Evolutionary conservation across 371 early-diverging fungal genomes (phyloP).

Genomic region (Mucor indicus): DNA sequence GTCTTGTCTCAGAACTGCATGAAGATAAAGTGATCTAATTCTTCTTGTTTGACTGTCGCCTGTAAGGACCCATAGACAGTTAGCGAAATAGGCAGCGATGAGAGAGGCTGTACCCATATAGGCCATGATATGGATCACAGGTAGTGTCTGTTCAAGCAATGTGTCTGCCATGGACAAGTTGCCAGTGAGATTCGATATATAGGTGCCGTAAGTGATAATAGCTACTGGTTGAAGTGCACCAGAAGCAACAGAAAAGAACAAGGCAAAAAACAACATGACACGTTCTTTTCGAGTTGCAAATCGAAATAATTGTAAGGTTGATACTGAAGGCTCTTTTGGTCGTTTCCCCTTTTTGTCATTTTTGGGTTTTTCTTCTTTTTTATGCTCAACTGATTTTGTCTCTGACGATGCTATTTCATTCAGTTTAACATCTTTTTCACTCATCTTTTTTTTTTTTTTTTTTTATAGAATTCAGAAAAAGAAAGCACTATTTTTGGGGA

Average conservation of each 20-base stretch:
- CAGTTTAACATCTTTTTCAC: too few relatives aligned
- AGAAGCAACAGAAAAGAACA: slow-evolving; percentile 16
- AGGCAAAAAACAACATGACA: slow-evolving; percentile 18
- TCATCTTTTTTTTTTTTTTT: too few relatives aligned
- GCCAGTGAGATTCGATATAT: slow-evolving; percentile 9
- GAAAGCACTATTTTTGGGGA: too few relatives aligned
- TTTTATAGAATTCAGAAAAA: too few relatives aligned
- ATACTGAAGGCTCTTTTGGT: slow-evolving; percentile 16
- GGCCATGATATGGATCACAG: slow-evolving; percentile 25
- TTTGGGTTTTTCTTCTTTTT: too few relatives aligned
- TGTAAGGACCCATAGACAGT: slow-evolving; percentile 24
- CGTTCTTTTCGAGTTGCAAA: slow-evolving; percentile 19
- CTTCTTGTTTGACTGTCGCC: too few relatives aligned
- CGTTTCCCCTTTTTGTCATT: background rate
- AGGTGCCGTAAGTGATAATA: slow-evolving; percentile 28
- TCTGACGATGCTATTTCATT: too few relatives aligned
- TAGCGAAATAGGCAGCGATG: slow-evolving; percentile 19
- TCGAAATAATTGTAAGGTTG: slow-evolving; percentile 23
- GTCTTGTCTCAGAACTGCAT: slow-evolving; percentile 75
- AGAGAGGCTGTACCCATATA: slow-evolving; percentile 28
- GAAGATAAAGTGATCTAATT: slow-evolving; percentile 24
- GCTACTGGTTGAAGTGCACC: slow-evolving; percentile 31
- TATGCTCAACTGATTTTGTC: too few relatives aligned
- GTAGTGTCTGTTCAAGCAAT: slow-evolving; percentile 6
- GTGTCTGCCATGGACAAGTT: background rate